Conservation (phyloP, 2,329 filamentous ascomycete species). For the Pseudocercospora macadamiae region DNA sequence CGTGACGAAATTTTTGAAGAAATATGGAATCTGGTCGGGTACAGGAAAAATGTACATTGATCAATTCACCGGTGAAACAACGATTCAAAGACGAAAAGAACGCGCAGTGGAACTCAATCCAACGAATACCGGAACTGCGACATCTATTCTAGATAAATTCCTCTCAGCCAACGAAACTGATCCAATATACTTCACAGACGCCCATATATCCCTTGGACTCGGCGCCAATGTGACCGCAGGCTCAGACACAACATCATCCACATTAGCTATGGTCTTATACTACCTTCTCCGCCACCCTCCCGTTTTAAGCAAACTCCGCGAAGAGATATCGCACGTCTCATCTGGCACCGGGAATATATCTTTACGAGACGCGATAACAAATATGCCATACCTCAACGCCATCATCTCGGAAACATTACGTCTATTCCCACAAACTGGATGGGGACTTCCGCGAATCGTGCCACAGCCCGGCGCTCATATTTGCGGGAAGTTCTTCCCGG, state of each 20-base stretch:
- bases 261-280: conserved; percentile 38
- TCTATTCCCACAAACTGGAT: conserved; percentile 25
- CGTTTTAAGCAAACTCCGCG: conserved; percentile 29
- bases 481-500: conserved; percentile 45
- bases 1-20: not conserved
- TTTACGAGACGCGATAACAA: conserved; percentile 7
- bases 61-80: conserved; percentile 15
- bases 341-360: not conserved
- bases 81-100: conserved; percentile 11
- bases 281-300: conserved; percentile 33
- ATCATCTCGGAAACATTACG: conserved; percentile 29
- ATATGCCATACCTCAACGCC: conserved; percentile 16
- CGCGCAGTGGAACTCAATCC: conserved; percentile 1
- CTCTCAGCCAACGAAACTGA: conserved; percentile 42
- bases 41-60: conserved; percentile 20
- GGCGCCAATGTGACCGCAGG: conserved; percentile 26
- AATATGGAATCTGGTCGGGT: conserved; percentile 2
- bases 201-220: conserved; percentile 40
- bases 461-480: conserved; percentile 18
- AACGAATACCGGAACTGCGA: not conserved
- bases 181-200: conserved; percentile 41
- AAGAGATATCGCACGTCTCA: conserved; percentile 4
- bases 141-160: conserved; percentile 42
- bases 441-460: conserved; percentile 17
- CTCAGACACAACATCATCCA: conserved; percentile 41